Conservation (phyloP, 306 rosid species). For the Arachis hypogaea region DNA sequence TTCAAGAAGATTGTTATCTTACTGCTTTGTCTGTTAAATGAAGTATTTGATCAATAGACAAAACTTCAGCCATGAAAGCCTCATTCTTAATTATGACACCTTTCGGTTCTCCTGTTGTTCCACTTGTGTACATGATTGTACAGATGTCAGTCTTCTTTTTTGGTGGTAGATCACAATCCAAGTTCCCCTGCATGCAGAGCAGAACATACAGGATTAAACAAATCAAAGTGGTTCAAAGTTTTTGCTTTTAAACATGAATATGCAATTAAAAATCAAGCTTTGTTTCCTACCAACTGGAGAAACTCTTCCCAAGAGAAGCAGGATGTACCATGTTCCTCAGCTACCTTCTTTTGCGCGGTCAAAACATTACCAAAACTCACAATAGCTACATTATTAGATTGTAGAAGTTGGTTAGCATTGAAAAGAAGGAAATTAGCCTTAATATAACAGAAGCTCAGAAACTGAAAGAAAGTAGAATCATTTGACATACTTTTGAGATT, state of each 20-base stretch:
- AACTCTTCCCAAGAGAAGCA: conserved; percentile 91
- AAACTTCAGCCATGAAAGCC: conserved; percentile 74
- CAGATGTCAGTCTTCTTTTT: conserved; percentile 63
- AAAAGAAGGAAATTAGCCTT: neutral
- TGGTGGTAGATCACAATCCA: conserved; percentile 60
- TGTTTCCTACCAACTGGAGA: conserved; percentile 63
- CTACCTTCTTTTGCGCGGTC: conserved; percentile 75
- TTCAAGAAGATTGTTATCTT: conserved; percentile 25
- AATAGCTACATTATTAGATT: conserved; percentile 60
- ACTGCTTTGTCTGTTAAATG: conserved; percentile 74
- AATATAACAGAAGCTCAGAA: neutral
- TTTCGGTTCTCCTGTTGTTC: conserved; percentile 98
- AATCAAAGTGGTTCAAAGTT: conserved; percentile 1
- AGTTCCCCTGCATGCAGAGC: conserved; percentile 60
- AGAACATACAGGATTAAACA: neutral
- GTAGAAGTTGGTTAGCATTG: conserved; percentile 26
- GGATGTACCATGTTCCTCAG: conserved; percentile 70
- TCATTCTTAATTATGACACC: conserved; percentile 77
- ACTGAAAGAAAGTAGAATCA: conserved; percentile 16
- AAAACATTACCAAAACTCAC: conserved; percentile 77
- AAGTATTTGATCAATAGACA: conserved; percentile 74
- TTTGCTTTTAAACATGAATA: neutral
- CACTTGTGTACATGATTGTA: conserved; percentile 95
- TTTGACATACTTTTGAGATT: conserved; percentile 69
- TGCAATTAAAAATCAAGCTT: conserved; percentile 23